Conservation (phyloP, 1,284 basidiomycete species). For the Prillingera fragicola region DNA sequence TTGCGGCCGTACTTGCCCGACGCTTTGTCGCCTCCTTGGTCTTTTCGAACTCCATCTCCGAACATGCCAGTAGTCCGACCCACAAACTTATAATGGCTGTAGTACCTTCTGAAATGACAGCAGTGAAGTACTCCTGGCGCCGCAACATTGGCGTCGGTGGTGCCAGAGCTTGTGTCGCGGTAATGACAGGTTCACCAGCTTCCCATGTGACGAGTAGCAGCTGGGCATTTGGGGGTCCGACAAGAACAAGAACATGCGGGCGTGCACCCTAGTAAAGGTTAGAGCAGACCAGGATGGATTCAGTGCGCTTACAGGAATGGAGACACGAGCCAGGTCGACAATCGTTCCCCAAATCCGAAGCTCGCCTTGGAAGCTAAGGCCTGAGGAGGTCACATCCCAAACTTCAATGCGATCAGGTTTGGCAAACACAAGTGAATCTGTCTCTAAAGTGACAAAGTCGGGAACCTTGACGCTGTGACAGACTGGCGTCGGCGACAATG, state of each 20-base stretch:
- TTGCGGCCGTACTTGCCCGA: slow-evolving; percentile 10
- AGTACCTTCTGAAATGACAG: slow-evolving; percentile 28
- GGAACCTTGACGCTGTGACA: slow-evolving; percentile 31
- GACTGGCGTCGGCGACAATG: slow-evolving; percentile 45
- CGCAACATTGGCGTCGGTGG: slow-evolving; percentile 37
- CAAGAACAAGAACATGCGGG: slow-evolving; percentile 42
- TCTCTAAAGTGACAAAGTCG: slow-evolving; percentile 24
- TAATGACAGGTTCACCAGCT: slow-evolving; percentile 26
- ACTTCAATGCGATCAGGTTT: slow-evolving; percentile 43
- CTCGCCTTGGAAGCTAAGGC: slow-evolving; percentile 28
- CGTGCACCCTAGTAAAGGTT: slow-evolving; percentile 25
- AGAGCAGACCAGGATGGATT: not conserved
- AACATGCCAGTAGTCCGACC: slow-evolving; percentile 42
- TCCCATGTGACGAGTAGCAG: slow-evolving; percentile 37
- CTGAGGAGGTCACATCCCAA: slow-evolving; percentile 34
- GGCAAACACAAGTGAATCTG: slow-evolving; percentile 37
- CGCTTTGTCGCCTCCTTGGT: slow-evolving; percentile 29
- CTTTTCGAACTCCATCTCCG: slow-evolving; percentile 43
- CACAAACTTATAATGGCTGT: slow-evolving; percentile 41
- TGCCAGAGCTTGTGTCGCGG: slow-evolving; percentile 26
- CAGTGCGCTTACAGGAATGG: slow-evolving; percentile 27
- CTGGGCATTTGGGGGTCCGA: slow-evolving; percentile 40
- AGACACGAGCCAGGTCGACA: slow-evolving; percentile 35
- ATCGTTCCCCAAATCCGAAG: slow-evolving; percentile 44
- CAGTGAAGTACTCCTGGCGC: slow-evolving; percentile 44